Percentiles rank a stretch among this genome's conserved stretches.
Evolutionary conservation across 1,284 basidiomycete genomes (phyloP).

Genomic region (Grifola frondosa): DNA sequence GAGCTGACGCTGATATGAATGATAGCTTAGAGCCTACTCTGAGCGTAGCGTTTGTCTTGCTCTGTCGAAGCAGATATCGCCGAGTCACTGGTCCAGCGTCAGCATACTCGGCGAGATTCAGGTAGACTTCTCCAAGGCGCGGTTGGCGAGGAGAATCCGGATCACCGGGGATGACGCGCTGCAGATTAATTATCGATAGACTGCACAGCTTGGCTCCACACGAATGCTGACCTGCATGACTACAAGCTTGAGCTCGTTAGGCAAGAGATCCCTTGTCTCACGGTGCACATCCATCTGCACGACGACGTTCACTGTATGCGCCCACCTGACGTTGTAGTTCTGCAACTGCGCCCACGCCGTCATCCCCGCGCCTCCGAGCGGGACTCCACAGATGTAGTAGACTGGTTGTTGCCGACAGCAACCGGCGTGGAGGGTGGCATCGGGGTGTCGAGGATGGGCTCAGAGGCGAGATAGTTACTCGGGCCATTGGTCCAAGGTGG

Average conservation of each 20-base stretch:
- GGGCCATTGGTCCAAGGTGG: conserved; percentile 7
- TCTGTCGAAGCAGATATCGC: conserved; percentile 69
- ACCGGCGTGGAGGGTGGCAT: conserved; percentile 14
- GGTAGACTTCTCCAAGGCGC: conserved; percentile 60
- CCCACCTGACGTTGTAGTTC: conserved; percentile 63
- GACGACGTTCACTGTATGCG: conserved; percentile 51
- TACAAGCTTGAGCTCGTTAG: conserved; percentile 62
- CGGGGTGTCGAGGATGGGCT: conserved; percentile 8
- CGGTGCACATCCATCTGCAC: conserved; percentile 65
- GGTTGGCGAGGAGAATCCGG: conserved; percentile 53
- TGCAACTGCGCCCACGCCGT: conserved; percentile 56
- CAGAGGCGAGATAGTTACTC: conserved; percentile 5
- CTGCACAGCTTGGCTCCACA: too few species aligned
- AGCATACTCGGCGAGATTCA: conserved; percentile 79
- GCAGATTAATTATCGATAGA: conserved; percentile 1
- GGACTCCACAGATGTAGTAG: conserved; percentile 8
- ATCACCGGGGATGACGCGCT: conserved; percentile 53
- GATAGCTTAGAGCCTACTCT: conserved; percentile 42
- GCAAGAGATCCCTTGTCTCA: conserved; percentile 49
- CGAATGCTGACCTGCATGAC: conserved; percentile 54
- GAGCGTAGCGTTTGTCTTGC: conserved; percentile 78
- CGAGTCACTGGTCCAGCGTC: conserved; percentile 62
- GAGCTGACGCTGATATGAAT: background rate
- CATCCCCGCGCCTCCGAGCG: conserved; percentile 45
- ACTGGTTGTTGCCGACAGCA: conserved; percentile 9